Evolutionary conservation across 345 rosid species (phyloP).

Genomic region (Syzygium jambos): DNA sequence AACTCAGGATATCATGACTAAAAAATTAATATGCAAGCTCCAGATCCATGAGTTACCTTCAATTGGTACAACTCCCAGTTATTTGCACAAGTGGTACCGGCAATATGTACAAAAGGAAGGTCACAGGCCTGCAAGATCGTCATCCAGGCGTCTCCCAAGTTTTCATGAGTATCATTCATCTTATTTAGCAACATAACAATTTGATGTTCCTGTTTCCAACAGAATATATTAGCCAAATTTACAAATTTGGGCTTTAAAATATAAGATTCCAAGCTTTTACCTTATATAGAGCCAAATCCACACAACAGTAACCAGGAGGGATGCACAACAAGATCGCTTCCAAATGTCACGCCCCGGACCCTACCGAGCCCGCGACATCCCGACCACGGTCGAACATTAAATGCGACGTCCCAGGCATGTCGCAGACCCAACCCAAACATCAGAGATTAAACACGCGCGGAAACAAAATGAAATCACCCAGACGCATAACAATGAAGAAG

Average conservation of each 20-base stretch:
- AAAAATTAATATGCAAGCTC: not conserved
- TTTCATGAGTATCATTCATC: not conserved
- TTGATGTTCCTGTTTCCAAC: not conserved
- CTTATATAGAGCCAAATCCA: not conserved
- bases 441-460: too few relatives aligned
- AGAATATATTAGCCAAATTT: not conserved
- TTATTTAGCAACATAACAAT: not conserved
- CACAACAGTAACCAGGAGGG: not conserved
- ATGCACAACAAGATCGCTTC: not conserved
- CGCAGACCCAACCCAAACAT: too few relatives aligned
- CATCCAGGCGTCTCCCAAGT: not conserved
- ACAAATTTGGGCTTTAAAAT: not conserved
- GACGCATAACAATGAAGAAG: too few relatives aligned
- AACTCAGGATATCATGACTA: not conserved
- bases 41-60: not conserved
- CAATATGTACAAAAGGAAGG: not conserved
- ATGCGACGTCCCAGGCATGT: too few relatives aligned
- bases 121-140: not conserved
- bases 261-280: not conserved
- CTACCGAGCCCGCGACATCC: too few relatives aligned
- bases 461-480: too few relatives aligned
- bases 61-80: not conserved
- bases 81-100: not conserved
- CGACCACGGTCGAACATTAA: too few relatives aligned
- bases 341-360: too few relatives aligned